Evolutionary conservation across 2,329 filamentous ascomycete genomes (phyloP).

Genomic region (Fusarium domesticum): DNA sequence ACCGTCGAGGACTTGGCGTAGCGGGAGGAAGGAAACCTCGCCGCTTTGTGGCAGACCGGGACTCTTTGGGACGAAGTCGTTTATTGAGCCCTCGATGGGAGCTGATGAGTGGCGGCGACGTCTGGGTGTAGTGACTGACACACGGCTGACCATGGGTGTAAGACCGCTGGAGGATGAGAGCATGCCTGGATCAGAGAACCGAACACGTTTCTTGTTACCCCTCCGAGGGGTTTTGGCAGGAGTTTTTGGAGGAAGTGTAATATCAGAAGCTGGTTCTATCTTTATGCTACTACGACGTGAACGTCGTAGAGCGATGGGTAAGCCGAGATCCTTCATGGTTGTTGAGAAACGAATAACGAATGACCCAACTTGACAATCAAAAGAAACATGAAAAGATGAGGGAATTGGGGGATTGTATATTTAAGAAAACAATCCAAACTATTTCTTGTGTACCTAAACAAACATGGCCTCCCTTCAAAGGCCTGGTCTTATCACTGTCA

Average conservation of each 20-base stretch:
- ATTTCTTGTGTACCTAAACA: conserved; percentile 1
- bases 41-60: conserved; percentile 30
- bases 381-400: conserved; percentile 1
- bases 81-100: conserved; percentile 30
- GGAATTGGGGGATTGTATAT: conserved; percentile 7
- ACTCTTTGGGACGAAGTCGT: conserved; percentile 12
- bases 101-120: conserved; percentile 48
- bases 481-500: conserved; percentile 13
- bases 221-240: conserved; percentile 32
- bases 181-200: conserved; percentile 58
- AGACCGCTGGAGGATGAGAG: conserved; percentile 47
- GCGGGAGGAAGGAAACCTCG: conserved; percentile 41
- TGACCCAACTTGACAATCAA: not conserved
- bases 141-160: conserved; percentile 56
- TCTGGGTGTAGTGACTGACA: conserved; percentile 41
- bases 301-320: conserved; percentile 56
- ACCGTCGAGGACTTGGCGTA: conserved; percentile 55
- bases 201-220: conserved; percentile 46
- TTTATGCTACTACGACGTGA: conserved; percentile 44
- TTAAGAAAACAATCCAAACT: conserved; percentile 10
- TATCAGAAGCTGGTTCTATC: conserved; percentile 26
- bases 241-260: conserved; percentile 9
- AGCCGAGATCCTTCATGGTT: conserved; percentile 40
- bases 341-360: not conserved
- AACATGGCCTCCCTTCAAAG: conserved; percentile 14